Percentiles rank a stretch among this genome's conserved stretches.
Conservation (phyloP, 73 alveolate species). For the Tetrahymena malaccensis region DNA sequence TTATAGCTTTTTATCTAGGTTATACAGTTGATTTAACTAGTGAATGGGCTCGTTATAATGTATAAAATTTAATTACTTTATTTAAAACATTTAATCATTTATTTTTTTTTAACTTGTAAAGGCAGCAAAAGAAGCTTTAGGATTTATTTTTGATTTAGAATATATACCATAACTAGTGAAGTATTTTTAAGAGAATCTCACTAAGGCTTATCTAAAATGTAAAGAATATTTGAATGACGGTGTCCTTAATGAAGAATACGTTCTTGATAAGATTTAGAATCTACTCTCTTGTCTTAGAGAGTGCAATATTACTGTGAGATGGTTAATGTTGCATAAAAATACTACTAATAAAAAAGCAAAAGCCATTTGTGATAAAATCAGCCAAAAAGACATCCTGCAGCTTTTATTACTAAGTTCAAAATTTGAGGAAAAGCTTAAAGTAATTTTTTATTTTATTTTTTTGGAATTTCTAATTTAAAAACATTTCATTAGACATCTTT, state of each 20-base stretch:
- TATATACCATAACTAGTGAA: slow-evolving; percentile 50
- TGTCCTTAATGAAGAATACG: slow-evolving; percentile 84
- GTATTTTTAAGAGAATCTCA: slow-evolving; percentile 46
- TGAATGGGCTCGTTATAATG: slow-evolving; percentile 79
- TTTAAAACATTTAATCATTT: not conserved
- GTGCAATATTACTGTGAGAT: slow-evolving; percentile 86
- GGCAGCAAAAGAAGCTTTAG: slow-evolving; percentile 81
- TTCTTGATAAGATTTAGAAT: slow-evolving; percentile 76
- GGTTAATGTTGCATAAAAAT: slow-evolving; percentile 86
- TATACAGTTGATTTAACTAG: slow-evolving; percentile 83
- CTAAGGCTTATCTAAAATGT: not conserved
- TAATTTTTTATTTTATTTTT: not conserved
- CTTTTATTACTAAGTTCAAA: slow-evolving; percentile 14
- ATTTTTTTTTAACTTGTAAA: not conserved
- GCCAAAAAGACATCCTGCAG: slow-evolving; percentile 13
- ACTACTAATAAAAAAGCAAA: slow-evolving; percentile 65
- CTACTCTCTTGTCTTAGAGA: slow-evolving; percentile 84
- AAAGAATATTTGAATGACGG: slow-evolving; percentile 69
- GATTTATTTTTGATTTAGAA: slow-evolving; percentile 57
- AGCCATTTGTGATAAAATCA: slow-evolving; percentile 50
- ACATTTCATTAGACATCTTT: not conserved
- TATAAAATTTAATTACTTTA: not conserved
- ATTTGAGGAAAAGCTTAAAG: slow-evolving; percentile 25
- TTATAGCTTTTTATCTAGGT: slow-evolving; percentile 89
- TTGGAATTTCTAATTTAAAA: not conserved